phyloP scores from a whole-genome alignment of 108 stramenopile genomes.

The Pelagomonas calceolata region DNA sequence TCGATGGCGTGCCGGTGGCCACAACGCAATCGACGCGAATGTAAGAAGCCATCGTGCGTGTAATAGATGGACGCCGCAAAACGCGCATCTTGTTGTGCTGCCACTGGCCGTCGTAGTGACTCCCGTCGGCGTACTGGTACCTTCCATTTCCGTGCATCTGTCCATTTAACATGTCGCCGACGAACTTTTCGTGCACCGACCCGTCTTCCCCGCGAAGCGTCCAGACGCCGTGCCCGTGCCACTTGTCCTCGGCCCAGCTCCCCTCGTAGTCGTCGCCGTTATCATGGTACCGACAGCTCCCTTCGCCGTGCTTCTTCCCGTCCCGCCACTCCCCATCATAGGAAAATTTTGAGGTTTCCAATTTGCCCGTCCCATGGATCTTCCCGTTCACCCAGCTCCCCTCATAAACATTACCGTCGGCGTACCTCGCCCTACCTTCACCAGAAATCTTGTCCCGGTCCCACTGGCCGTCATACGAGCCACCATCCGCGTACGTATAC shows the following conservation, averaged over 20 bases:
- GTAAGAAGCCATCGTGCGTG: too few relatives aligned
- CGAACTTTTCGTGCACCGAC: neutral
- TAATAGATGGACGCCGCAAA: too few relatives aligned
- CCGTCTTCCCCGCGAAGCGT: neutral
- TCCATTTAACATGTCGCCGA: slow-evolving; percentile 22
- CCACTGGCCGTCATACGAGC: slow-evolving; percentile 3
- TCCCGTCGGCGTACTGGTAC: slow-evolving; percentile 25
- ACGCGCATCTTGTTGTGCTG: slow-evolving; percentile 7
- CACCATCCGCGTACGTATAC: slow-evolving; percentile 48
- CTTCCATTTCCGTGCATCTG: slow-evolving; percentile 28
- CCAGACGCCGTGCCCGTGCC: slow-evolving; percentile 17
- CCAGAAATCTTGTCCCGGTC: slow-evolving; percentile 22
- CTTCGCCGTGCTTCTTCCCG: slow-evolving; percentile 33
- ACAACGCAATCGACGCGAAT: too few relatives aligned
- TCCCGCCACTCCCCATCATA: slow-evolving; percentile 26
- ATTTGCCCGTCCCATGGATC: slow-evolving; percentile 32
- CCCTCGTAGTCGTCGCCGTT: slow-evolving; percentile 19
- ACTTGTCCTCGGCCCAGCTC: slow-evolving; percentile 26
- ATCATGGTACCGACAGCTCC: slow-evolving; percentile 25
- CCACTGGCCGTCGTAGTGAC: slow-evolving; percentile 25
- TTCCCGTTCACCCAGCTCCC: slow-evolving; percentile 37
- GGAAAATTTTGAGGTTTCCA: slow-evolving; percentile 3
- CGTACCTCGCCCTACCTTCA: slow-evolving; percentile 24
- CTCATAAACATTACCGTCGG: slow-evolving; percentile 41
- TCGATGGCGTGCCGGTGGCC: too few relatives aligned